Evolutionary conservation across 2,329 filamentous ascomycete species (phyloP), one percentile per base, ranked within the genome.

Genomic region (Fusarium equiseti): DNA sequence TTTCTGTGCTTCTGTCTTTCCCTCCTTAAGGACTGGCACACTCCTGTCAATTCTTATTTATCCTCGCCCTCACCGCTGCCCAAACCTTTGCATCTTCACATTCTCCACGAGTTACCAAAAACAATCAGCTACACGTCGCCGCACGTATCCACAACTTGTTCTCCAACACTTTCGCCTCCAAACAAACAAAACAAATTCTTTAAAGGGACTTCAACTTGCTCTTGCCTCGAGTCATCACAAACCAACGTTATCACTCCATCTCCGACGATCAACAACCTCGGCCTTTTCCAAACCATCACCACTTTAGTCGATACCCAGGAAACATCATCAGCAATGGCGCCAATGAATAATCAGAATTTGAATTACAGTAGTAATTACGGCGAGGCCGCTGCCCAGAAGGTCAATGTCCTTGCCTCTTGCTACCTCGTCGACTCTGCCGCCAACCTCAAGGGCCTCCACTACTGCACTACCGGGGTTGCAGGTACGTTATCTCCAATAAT

Each of bases 401-500:
- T 89, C 85, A 92, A 92, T 81, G 90, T 96, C 83, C 91, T 95
- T 85, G 94, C 95, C 84, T 95, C 91, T 82, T 97, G 94, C 88
- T 98, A 97, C 85, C 86, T 92, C 77, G 93, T 95, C 82, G 90
- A 95, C 83, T 85, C 85, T 78, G 87, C 90, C 76, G 87, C 90
- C 81, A 87, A 85, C 79, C 87, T 97, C 77, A 90, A 91, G 81
- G 92, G 92, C 81, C 92, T 96, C 85, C 94, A 97, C 86, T 97
- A 97, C 90, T 97, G 92, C 90, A 95, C 94, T 93, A 95, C 93
- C 86, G 88, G 90, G 88, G 91, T 89, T 85, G 88, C 91, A 88
- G 92, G 90, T 91, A 86, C 67, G 87, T 81, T 58, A 22, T 58
- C 38, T 59, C 48, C 52, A 42, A 35, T 22, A 24, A 45, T 32